Conservation (phyloP, 345 rosid species). For the Camelina neglecta region DNA sequence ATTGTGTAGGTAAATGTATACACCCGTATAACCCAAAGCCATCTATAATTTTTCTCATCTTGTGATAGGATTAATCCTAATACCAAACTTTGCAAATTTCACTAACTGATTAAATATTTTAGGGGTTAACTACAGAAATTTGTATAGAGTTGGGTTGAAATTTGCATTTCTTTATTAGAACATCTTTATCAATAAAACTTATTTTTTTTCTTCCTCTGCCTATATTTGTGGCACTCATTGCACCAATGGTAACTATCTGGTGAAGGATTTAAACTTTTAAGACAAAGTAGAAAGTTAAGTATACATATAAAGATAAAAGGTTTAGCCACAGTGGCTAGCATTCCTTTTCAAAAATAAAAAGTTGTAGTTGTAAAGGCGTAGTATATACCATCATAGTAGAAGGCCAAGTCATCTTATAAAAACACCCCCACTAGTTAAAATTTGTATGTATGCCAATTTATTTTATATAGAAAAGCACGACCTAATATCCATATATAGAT, state of each 20-base stretch:
- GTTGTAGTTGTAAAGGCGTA: conserved; percentile 41
- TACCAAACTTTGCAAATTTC: conserved; percentile 31
- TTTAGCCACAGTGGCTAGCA: conserved; percentile 26
- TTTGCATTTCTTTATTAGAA: conserved; percentile 15
- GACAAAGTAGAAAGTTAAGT: conserved; percentile 37
- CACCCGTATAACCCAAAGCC: conserved; percentile 31
- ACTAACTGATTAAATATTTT: conserved; percentile 6
- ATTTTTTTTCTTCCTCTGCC: not conserved
- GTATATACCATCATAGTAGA: conserved; percentile 35
- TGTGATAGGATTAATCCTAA: conserved; percentile 27
- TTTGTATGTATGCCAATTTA: conserved; percentile 26
- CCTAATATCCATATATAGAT: conserved; percentile 42
- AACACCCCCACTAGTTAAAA: conserved; percentile 17
- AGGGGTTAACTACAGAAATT: conserved; percentile 1
- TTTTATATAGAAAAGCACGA: conserved; percentile 23
- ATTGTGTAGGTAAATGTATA: conserved; percentile 31
- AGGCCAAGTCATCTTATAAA: conserved; percentile 35
- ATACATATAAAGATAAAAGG: conserved; percentile 27
- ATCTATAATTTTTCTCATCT: conserved; percentile 16
- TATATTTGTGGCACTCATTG: conserved; percentile 29
- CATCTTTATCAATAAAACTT: not conserved
- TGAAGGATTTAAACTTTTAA: conserved; percentile 30
- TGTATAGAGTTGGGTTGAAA: conserved; percentile 32
- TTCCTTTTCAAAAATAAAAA: not conserved
- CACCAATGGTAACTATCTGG: conserved; percentile 39